phyloP scores from a whole-genome alignment of 495 filamentous ascomycete genomes.

The Corynascus novoguineensis region DNA sequence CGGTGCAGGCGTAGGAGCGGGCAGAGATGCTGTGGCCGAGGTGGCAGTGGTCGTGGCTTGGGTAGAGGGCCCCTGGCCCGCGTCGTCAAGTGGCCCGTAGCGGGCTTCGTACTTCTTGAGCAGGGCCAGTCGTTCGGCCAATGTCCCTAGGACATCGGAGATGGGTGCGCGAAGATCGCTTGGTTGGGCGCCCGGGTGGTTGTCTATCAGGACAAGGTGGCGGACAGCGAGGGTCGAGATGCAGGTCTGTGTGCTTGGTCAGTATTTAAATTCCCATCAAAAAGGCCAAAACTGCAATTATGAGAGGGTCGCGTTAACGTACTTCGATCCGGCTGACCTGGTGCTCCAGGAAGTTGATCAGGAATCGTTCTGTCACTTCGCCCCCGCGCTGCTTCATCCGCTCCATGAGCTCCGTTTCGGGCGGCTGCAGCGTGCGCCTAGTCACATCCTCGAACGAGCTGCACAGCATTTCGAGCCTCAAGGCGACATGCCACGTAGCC shows the following conservation, averaged over 20 bases:
- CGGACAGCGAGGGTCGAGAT: slow-evolving; percentile 60
- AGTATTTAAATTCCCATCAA: neutral
- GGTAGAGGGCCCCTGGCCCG: neutral
- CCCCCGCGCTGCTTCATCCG: slow-evolving; percentile 77
- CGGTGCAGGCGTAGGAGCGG: neutral
- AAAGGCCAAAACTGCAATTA: neutral
- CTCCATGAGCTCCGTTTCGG: slow-evolving; percentile 75
- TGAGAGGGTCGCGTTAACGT: too few relatives aligned
- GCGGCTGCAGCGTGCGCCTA: slow-evolving; percentile 53
- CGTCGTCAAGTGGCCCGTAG: slow-evolving; percentile 34
- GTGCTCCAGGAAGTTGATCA: slow-evolving; percentile 85
- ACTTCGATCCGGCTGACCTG: slow-evolving; percentile 95
- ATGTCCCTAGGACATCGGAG: slow-evolving; percentile 37
- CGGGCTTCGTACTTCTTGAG: slow-evolving; percentile 45
- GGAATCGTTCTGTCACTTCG: slow-evolving; percentile 78
- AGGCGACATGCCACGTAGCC: slow-evolving; percentile 81
- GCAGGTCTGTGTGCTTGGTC: slow-evolving; percentile 7
- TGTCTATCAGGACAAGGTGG: slow-evolving; percentile 49
- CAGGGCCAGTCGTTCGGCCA: slow-evolving; percentile 41
- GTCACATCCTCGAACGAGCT: slow-evolving; percentile 68
- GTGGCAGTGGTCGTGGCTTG: neutral
- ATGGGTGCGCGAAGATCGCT: slow-evolving; percentile 49
- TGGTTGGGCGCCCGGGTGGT: slow-evolving; percentile 33
- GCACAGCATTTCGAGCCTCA: slow-evolving; percentile 89
- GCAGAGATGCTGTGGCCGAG: neutral